Evolutionary conservation across 176 grass and related monocot species (phyloP), one percentile per base, ranked within the genome.

Genomic region (Cymbopogon citratus): DNA sequence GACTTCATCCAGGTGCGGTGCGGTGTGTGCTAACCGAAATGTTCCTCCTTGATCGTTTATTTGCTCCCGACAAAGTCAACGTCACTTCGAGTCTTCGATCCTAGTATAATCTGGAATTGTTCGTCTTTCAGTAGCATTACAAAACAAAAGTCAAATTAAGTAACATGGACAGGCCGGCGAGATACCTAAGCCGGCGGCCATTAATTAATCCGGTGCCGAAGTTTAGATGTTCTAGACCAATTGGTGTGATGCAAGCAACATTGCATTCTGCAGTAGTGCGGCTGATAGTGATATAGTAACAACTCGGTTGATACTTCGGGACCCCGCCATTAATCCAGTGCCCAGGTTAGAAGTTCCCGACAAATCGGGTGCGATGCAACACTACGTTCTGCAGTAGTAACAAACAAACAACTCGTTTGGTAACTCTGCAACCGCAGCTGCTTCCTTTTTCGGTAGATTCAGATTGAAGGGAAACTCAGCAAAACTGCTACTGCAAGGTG

Each of bases 1-100:
- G 77, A 80, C 77, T 67, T 80, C 77, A 80, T 67, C 63, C 28
- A 80, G 77, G 77, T 80, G 43, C 64, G n/a, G 21, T 23, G 40
- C 62, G 0, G 54, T 60, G 57, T 12, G 15, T 29, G 2, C 13
- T 10, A 18, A 18, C 10, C 19, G 39, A 10, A 65, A 19, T 44
- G 21, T 23, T 62, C 9, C 21, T 57, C 51, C 7, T 57, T 57
- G 41, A 79, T 28, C 0, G 33, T 35, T 67, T 36, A 19, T 52
- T 68, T 52, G 10, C 3, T 7, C 6, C 28, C 28, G 31, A n/a
- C 28, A 6, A 23, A 38, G 28, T 67, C 41, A 23, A 66, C 16
- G 12, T 3, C 25, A 12, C 34, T 12, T 12, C 11, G 3, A 60
- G 2, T 11, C 2, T 12, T 26, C 7, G 7, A 28, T 43, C 12